A percentile compares a stretch with the other conserved stretches of the same genome.
Evolutionary conservation across 1,284 basidiomycete species (phyloP).

Genomic region (Ceraceosorus bombacis): DNA sequence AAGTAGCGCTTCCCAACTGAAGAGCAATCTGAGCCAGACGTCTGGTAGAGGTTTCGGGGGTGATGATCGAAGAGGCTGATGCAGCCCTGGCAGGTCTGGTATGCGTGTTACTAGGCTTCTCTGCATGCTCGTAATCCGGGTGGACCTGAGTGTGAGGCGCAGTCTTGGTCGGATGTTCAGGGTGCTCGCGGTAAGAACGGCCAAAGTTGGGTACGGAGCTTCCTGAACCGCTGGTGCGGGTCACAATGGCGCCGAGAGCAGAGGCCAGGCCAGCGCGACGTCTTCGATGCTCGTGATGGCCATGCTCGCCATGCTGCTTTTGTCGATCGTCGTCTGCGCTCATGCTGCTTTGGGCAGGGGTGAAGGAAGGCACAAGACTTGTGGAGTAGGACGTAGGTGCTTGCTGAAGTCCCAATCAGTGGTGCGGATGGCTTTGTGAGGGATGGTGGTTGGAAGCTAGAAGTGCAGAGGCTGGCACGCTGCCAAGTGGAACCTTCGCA

Average conservation of each 20-base stretch:
- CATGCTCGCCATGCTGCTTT: background rate
- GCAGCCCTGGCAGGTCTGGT: background rate
- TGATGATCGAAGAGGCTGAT: background rate
- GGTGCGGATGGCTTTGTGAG: too few relatives aligned
- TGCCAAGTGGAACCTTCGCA: too few relatives aligned
- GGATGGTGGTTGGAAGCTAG: too few relatives aligned
- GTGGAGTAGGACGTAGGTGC: too few relatives aligned
- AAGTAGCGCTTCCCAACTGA: constrained; percentile 27
- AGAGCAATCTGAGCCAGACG: constrained; percentile 27
- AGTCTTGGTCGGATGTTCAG: too few relatives aligned
- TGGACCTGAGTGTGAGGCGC: too few relatives aligned
- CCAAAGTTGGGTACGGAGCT: background rate
- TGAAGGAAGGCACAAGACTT: too few relatives aligned
- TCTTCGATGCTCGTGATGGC: background rate
- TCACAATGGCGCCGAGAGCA: background rate
- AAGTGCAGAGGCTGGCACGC: too few relatives aligned
- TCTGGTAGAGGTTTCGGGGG: constrained; percentile 3
- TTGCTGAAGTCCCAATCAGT: too few relatives aligned
- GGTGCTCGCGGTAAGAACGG: background rate
- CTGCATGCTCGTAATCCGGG: too few relatives aligned
- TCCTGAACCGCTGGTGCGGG: background rate
- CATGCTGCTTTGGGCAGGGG: background rate
- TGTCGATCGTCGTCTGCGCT: background rate
- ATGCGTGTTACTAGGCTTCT: too few relatives aligned
- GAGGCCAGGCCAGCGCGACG: background rate